phyloP scores from a whole-genome alignment of 768 basidiomycete genomes.

The Podaxis sp. region DNA sequence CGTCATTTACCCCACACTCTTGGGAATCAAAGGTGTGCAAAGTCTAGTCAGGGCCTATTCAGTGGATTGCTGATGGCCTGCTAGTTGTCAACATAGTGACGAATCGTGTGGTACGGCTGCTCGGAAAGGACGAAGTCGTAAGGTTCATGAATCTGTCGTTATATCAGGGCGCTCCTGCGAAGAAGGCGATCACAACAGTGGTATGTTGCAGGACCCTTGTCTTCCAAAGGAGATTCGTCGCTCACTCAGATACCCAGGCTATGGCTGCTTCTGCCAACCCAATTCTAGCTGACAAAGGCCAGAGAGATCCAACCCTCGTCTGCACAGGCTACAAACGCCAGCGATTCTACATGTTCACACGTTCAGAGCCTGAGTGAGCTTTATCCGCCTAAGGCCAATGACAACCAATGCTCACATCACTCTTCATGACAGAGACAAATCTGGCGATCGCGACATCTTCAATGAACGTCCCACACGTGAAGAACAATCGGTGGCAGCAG shows the following conservation, averaged over 20 bases:
- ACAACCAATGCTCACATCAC: constrained; percentile 1
- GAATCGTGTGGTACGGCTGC: constrained; percentile 81
- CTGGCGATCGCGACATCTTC: constrained; percentile 92
- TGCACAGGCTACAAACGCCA: constrained; percentile 91
- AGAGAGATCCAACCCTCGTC: constrained; percentile 87
- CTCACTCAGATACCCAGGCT: constrained; percentile 41
- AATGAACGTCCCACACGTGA: constrained; percentile 97
- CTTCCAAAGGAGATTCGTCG: neutral
- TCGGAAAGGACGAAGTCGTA: constrained; percentile 93
- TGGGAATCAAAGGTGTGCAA: constrained; percentile 86
- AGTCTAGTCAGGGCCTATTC: neutral
- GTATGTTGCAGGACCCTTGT: constrained; percentile 34
- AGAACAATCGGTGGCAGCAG: constrained; percentile 82
- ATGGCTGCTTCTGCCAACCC: constrained; percentile 98
- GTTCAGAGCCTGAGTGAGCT: constrained; percentile 83
- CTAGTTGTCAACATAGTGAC: constrained; percentile 92
- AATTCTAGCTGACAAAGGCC: constrained; percentile 79
- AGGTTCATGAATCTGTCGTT: constrained; percentile 84
- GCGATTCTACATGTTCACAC: constrained; percentile 93
- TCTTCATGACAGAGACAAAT: constrained; percentile 55
- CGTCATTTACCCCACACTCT: constrained; percentile 85
- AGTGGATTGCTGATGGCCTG: neutral
- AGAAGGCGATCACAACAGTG: constrained; percentile 76
- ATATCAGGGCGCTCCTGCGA: constrained; percentile 93
- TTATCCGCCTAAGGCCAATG: neutral